Base-by-base conservation (phyloP, 2,329 filamentous ascomycete species). In the Zasmidium cellare region DNA sequence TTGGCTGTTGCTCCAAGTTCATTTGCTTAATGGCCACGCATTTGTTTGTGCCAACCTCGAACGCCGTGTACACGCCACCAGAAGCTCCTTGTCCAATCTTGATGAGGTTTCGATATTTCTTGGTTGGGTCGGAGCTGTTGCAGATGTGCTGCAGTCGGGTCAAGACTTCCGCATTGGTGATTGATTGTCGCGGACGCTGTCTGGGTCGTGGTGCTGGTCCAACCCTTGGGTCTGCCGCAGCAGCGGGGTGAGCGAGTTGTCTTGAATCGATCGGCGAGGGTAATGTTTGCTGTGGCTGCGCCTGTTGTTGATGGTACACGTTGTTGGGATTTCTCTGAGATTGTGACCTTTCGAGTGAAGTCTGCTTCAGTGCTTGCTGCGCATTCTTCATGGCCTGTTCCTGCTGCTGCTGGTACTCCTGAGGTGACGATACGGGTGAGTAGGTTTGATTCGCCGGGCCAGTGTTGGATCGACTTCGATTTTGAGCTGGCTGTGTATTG, bases 11-110 rank as follows among this genome's bases (percentile, higher is more conserved):
- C 75, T 97, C 94, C 56, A 99, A 79, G 66, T 97, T 97, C 94
- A 99, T 99, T 80, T 99, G 94, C 80, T 99, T 99, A 77, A 99
- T 97, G 45, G 94, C 94, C 38, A 99, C 94, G 66, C 96, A 87
- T 62, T 89, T 87, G 76, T 96, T 96, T 41, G 86, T 89, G 56
- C 86, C 88, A 64, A 87, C 83, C 74, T 97, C 91, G 72, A 93
- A 91, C 2, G 93, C 94, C 0, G 91, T 96, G 71, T 87, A 99
- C 1, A 99, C 94, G 61, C 94, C 94, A 66, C 94, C 94, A 9
- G 93, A 97, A 38, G 94, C 94, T 74, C 94, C 94, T 76, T 99
- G 94, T 0, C 94, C 94, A 72, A 99, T 97, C 79, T 97, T 97
- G 72, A 87, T 92, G 67, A 97, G 85, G 57, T 88, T 87, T 56